Conservation (phyloP, 257 asterid genomes). For the Solanum pinnatisectum region DNA sequence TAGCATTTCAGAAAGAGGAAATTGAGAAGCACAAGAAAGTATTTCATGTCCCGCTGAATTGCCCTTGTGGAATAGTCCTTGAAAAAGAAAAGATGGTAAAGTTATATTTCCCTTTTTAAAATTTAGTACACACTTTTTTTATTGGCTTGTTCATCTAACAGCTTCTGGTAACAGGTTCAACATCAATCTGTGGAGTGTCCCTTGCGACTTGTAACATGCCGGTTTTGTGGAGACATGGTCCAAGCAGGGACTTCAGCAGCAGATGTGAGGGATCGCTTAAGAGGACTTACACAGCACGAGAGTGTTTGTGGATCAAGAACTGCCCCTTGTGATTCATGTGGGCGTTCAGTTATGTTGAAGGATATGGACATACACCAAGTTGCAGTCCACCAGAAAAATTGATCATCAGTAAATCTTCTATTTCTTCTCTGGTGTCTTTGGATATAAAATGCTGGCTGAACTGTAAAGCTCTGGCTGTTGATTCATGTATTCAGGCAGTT, state of each 20-base stretch:
- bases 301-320: slow-evolving; percentile 88
- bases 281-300: slow-evolving; percentile 90
- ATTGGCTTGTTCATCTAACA: not conserved
- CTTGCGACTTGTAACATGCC: slow-evolving; percentile 69
- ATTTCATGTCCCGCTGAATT: slow-evolving; percentile 86
- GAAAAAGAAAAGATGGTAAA: slow-evolving; percentile 92
- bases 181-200: slow-evolving; percentile 78
- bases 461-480: not conserved
- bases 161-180: slow-evolving; percentile 44
- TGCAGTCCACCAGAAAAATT: slow-evolving; percentile 82
- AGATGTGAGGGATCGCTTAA: slow-evolving; percentile 72
- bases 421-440: not conserved
- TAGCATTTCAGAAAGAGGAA: slow-evolving; percentile 74
- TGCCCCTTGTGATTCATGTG: slow-evolving; percentile 92
- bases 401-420: not conserved
- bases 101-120: not conserved
- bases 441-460: not conserved
- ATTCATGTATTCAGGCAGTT: not conserved
- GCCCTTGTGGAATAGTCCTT: slow-evolving; percentile 80
- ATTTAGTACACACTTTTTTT: not conserved
- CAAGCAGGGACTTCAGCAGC: slow-evolving; percentile 75
- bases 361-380: slow-evolving; percentile 95
- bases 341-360: slow-evolving; percentile 94
- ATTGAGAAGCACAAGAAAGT: slow-evolving; percentile 88
- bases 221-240: slow-evolving; percentile 97